Conservation (phyloP, 306 rosid species). For the Cicer arietinum region DNA sequence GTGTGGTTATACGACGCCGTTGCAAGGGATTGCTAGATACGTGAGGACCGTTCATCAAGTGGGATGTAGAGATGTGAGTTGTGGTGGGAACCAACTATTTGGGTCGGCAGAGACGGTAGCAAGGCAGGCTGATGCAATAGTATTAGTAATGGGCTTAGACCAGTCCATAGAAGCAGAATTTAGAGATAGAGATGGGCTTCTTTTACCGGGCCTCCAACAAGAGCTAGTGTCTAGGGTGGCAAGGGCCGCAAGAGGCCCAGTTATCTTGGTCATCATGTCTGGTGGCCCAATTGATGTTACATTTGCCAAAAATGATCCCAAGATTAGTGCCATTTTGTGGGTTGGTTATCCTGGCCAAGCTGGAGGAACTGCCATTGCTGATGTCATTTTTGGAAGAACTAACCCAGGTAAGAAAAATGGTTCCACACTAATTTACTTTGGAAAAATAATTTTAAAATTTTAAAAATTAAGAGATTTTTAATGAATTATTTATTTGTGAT, state of each 20-base stretch:
- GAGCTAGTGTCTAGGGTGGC: slow-evolving; percentile 72
- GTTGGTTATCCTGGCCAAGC: slow-evolving; percentile 94
- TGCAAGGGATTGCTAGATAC: slow-evolving; percentile 83
- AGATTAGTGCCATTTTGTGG: slow-evolving; percentile 78
- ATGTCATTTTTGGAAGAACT: slow-evolving; percentile 68
- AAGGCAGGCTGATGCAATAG: slow-evolving; percentile 63
- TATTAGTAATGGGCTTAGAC: slow-evolving; percentile 84
- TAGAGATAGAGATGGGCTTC: slow-evolving; percentile 59
- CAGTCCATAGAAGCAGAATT: slow-evolving; percentile 87
- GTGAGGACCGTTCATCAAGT: slow-evolving; percentile 60
- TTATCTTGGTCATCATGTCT: slow-evolving; percentile 74
- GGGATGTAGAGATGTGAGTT: slow-evolving; percentile 67
- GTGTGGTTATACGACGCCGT: slow-evolving; percentile 79
- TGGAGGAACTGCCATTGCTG: slow-evolving; percentile 91
- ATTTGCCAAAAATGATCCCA: slow-evolving; percentile 65
- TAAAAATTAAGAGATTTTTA: no score
- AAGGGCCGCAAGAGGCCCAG: slow-evolving; percentile 72
- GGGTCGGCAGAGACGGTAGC: slow-evolving; percentile 68
- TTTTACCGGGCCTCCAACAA: slow-evolving; percentile 78
- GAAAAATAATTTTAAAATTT: no score
- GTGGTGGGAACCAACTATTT: slow-evolving; percentile 54
- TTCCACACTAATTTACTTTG: not conserved
- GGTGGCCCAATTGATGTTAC: slow-evolving; percentile 88
- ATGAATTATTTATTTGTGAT: no score
- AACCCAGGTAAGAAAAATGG: slow-evolving; percentile 64